Evolutionary conservation across 1,284 basidiomycete species (phyloP), one percentile per base, ranked within the genome.

Genomic region (Pascua guehoae): DNA sequence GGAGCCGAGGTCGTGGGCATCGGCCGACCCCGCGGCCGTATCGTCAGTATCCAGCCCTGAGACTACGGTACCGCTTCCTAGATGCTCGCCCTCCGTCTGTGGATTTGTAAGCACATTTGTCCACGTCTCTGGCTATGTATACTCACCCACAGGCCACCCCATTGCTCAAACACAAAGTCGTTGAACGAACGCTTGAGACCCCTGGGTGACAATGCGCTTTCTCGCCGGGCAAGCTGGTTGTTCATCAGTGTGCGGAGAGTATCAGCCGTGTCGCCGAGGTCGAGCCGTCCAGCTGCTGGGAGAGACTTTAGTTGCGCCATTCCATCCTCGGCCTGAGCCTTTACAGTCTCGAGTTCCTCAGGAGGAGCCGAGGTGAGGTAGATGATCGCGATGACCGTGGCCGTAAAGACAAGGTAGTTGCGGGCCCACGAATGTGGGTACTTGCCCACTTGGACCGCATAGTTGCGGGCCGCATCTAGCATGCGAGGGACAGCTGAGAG

Each of bases 241-340:
- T 58, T 59, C 57, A 62, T 58, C 32, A 62, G 54, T 7, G 48
- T 49, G 39, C 49, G 17, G 15, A 62, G 57, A 17, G 57, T 53
- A 43, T 62, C 60, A 14, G 57, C 60, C 17, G 52, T 54, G 37
- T 62, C 60, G 51, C 60, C 60, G 15, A 62, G 57, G 39, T 62
- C 60, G 18, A 51, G 53, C 11, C 56, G 24, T 32, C 24, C 24
- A 32, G 53, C 36, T 54, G 51, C 5, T 40, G 43, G 5, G 51
- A 49, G 3, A 60, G 54, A 3, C 24, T 46, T 53, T 12, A 62
- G 57, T 40, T 62, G 60, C 12, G 24, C 49, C 38, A 62, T 58
- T 24, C 60, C 60, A 37, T 52, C 56, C 47, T 45, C 39, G 4
- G 51, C 48, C 43, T 56, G 52, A 12, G 42, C 40, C 49, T 59